Percentiles rank a stretch among this genome's conserved stretches.
phyloP scores from a whole-genome alignment of 1,139 yeast genomes.

The Saccharomyces hybrid region DNA sequence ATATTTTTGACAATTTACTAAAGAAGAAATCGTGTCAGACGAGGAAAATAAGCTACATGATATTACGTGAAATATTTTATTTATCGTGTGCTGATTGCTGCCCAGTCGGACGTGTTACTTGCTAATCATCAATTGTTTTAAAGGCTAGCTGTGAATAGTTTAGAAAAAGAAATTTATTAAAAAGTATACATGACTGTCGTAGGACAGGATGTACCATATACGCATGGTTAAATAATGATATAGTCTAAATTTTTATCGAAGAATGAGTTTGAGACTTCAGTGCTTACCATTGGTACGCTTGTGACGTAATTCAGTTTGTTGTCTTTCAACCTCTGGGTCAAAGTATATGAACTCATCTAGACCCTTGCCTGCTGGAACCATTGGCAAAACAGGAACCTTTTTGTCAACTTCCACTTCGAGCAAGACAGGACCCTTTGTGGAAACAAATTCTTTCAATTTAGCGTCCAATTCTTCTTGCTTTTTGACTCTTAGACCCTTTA shows the following conservation, averaged over 20 bases:
- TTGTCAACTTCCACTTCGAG: slow-evolving; percentile 87
- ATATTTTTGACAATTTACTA: not conserved
- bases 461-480: slow-evolving; percentile 57
- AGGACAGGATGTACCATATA: no score
- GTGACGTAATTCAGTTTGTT: slow-evolving; percentile 49
- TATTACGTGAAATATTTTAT: no score
- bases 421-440: slow-evolving; percentile 74
- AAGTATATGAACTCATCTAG: slow-evolving; percentile 85
- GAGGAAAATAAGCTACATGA: no score
- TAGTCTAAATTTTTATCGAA: not conserved
- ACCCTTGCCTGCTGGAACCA: slow-evolving; percentile 96
- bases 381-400: slow-evolving; percentile 96
- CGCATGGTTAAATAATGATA: not conserved
- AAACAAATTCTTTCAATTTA: slow-evolving; percentile 68
- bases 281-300: slow-evolving; percentile 36
- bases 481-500: slow-evolving; percentile 69
- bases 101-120: no score
- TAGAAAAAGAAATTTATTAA: no score
- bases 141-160: no score
- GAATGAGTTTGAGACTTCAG: slow-evolving; percentile 12
- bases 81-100: no score
- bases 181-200: no score
- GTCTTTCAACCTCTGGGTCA: slow-evolving; percentile 71
- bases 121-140: no score
- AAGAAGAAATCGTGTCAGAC: not conserved